phyloP scores from a whole-genome alignment of 1,284 basidiomycete genomes.

The Pseudozyma hubeiensis region DNA sequence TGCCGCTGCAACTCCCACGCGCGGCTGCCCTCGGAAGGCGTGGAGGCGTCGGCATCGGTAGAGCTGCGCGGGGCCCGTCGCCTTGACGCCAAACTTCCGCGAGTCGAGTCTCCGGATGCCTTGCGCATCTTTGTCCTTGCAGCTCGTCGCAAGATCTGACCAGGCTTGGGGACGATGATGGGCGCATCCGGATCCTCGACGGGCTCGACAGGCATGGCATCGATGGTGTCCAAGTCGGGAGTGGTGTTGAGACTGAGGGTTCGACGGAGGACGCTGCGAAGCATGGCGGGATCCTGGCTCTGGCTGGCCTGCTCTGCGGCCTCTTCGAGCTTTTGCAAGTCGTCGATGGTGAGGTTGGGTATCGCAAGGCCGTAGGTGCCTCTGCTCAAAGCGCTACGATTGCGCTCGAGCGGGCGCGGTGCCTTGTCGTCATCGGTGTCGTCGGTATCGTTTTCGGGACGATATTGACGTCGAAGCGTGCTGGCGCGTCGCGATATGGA shows the following conservation, averaged over 20 bases:
- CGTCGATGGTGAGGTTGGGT: slow-evolving; percentile 84
- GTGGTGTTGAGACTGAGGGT: slow-evolving; percentile 80
- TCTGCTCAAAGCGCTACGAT: slow-evolving; percentile 35
- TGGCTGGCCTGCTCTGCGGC: slow-evolving; percentile 81
- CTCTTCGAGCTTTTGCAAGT: slow-evolving; percentile 90
- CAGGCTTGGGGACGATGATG: slow-evolving; percentile 86
- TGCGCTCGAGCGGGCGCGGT: slow-evolving; percentile 37
- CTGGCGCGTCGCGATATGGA: slow-evolving; percentile 61
- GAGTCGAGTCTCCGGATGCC: slow-evolving; percentile 79
- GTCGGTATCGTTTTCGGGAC: slow-evolving; percentile 75
- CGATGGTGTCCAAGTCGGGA: slow-evolving; percentile 35
- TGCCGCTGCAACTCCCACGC: slow-evolving; percentile 44
- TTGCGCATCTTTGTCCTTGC: slow-evolving; percentile 96
- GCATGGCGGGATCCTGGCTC: slow-evolving; percentile 83
- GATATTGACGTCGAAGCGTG: slow-evolving; percentile 70
- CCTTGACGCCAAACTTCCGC: slow-evolving; percentile 38
- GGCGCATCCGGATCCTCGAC: slow-evolving; percentile 86
- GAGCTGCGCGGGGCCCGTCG: slow-evolving; percentile 26
- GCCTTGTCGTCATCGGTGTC: slow-evolving; percentile 73
- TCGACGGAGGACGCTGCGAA: slow-evolving; percentile 83
- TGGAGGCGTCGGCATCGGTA: slow-evolving; percentile 18
- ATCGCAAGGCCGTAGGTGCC: slow-evolving; percentile 26
- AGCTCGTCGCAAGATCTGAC: slow-evolving; percentile 87
- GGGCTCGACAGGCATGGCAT: slow-evolving; percentile 36
- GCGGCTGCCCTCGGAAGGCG: slow-evolving; percentile 30